Base-by-base conservation (phyloP, 257 asterid species). In the Petrea volubilis region DNA sequence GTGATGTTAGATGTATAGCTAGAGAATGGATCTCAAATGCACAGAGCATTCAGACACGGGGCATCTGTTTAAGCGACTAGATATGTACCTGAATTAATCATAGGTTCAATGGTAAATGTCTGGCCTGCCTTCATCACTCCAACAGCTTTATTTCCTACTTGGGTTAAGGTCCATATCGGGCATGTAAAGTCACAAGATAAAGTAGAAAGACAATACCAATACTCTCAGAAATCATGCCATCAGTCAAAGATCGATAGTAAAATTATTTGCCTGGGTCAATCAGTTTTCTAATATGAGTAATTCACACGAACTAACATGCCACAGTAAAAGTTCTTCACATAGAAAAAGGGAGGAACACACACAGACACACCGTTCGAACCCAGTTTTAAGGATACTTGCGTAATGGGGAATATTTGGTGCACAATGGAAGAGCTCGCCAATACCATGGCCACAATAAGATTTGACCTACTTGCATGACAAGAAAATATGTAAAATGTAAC, bases 321-420 rank as follows among this genome's bases (percentile, higher is more conserved):
- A 11, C 18, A 11, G 27, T 20, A 67, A 43, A 28, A 28, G 38
- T 46, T 50, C 59, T 62, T 28, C 58, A 59, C 12, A 52, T 6
- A 18, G 6, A 62, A n/a, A 36, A 61, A 18, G 3, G 14, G 5
- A 24, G 25, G 28, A 46, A 63, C 1, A 7, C 46, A 50, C 36
- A 63, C 2, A 11, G 46, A 50, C 38, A 50, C n/a, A n/a, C n/a
- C n/a, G n/a, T n/a, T n/a, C n/a, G 4, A 12, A 62, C 12, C 20
- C 68, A 17, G 57, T 65, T 56, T 28, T 3, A 40, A 89, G 99
- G 98, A 91, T 95, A 95, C 99, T 84, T 24, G 99, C 87, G 83
- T 95, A 95, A 85, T 92, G 99, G 7, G 96, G 99, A 81, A 95
- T 92, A 67, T 92, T 88, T 61, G 98, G 99, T n/a, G 97, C 98